Conservation (phyloP, 1,284 basidiomycete genomes). For the Vanrija humicola region DNA sequence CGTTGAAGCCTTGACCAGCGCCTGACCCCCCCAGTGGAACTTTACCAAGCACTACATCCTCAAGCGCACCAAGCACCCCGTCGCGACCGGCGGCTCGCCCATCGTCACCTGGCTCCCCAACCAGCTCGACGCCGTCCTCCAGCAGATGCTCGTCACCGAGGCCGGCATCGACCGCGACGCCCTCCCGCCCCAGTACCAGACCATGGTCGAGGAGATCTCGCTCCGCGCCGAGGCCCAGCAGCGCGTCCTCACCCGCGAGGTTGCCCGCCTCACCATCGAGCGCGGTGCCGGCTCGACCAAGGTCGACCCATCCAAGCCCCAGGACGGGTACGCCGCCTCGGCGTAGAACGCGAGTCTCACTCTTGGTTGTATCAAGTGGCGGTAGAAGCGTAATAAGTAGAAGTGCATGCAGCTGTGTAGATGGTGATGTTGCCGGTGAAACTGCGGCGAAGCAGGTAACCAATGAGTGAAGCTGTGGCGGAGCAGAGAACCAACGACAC, state of each 20-base stretch:
- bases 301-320: slow-evolving; percentile 2
- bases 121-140: slow-evolving; percentile 18
- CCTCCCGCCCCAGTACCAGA: slow-evolving; percentile 10
- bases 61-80: slow-evolving; percentile 13
- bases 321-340: no score
- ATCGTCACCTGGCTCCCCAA: slow-evolving; percentile 21
- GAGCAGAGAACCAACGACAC: no score
- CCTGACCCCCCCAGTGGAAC: slow-evolving; percentile 2
- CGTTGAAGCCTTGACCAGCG: neutral
- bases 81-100: slow-evolving; percentile 15
- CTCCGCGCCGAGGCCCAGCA: slow-evolving; percentile 19
- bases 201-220: slow-evolving; percentile 17
- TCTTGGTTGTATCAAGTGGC: no score
- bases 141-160: slow-evolving; percentile 11
- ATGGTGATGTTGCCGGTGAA: no score
- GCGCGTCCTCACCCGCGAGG: slow-evolving; percentile 19
- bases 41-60: slow-evolving; percentile 15
- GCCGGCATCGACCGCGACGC: slow-evolving; percentile 10
- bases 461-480: no score
- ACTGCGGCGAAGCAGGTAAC: no score
- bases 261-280: slow-evolving; percentile 8
- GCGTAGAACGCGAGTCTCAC: no score
- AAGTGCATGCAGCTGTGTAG: no score
- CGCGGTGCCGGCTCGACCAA: slow-evolving; percentile 3
- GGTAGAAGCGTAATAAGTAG: no score